A percentile compares a stretch with the other conserved stretches of the same genome.
phyloP scores from a whole-genome alignment of 257 asterid genomes.

The Forsythia viridissima region DNA sequence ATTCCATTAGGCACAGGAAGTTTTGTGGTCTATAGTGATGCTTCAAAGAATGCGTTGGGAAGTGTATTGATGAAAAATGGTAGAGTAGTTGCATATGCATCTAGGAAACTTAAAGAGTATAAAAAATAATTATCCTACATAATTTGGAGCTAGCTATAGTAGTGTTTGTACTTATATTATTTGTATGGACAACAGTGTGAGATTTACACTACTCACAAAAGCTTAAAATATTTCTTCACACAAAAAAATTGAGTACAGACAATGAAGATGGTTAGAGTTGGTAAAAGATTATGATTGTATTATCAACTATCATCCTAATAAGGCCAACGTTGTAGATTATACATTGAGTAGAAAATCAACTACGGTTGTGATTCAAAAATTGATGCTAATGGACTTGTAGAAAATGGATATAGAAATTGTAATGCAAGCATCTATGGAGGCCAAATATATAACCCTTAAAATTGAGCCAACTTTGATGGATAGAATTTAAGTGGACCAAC shows the following conservation, averaged over 20 bases:
- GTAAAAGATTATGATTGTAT: too few relatives aligned
- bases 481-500: too few relatives aligned
- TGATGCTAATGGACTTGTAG: too few relatives aligned
- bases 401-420: too few relatives aligned
- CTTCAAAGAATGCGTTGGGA: too few relatives aligned
- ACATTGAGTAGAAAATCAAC: background rate
- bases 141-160: background rate
- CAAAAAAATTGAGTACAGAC: background rate
- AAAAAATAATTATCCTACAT: background rate
- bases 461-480: background rate
- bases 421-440: too few relatives aligned
- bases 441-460: background rate
- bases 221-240: background rate
- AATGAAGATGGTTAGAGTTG: too few relatives aligned
- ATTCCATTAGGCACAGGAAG: background rate
- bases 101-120: too few relatives aligned
- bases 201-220: background rate
- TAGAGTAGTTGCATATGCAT: too few relatives aligned
- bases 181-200: background rate
- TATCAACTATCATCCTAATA: too few relatives aligned
- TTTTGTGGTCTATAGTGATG: background rate
- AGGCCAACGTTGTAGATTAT: background rate
- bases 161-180: background rate
- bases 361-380: background rate
- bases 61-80: too few relatives aligned